Conservation (phyloP, 331 rosid species). For the Cydonia oblonga region DNA sequence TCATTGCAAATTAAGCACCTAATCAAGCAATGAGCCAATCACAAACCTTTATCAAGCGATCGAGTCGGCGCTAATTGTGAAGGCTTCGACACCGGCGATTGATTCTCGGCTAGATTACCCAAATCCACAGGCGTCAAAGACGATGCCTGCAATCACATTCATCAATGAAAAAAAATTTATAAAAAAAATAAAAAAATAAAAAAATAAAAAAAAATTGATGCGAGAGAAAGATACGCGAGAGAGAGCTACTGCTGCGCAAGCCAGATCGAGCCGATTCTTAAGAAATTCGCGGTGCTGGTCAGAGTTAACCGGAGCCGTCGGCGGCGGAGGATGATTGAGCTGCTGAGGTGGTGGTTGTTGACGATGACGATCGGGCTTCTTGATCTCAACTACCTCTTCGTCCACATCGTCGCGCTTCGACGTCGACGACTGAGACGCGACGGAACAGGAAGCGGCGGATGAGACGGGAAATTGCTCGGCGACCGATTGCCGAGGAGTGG, state of each 20-base stretch:
- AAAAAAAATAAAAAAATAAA: not conserved
- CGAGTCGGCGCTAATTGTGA: constrained; percentile 20
- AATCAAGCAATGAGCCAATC: not conserved
- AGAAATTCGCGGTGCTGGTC: constrained; percentile 31
- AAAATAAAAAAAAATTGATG: not conserved
- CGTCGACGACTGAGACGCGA: constrained; percentile 30
- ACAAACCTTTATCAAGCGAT: constrained; percentile 22
- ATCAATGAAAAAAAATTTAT: not conserved
- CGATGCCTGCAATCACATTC: constrained; percentile 24
- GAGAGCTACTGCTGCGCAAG: constrained; percentile 49
- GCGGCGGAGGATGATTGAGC: constrained; percentile 7
- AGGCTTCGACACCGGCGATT: constrained; percentile 4
- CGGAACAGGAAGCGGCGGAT: constrained; percentile 13
- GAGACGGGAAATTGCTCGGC: constrained; percentile 10
- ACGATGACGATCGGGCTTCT: constrained; percentile 20
- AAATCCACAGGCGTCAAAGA: constrained; percentile 25
- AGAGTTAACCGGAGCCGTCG: constrained; percentile 5
- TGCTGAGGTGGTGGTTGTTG: not conserved
- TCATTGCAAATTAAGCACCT: not conserved
- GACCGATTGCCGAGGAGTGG: constrained; percentile 2
- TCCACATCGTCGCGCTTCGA: constrained; percentile 31
- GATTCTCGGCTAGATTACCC: constrained; percentile 11
- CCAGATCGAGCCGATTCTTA: constrained; percentile 40
- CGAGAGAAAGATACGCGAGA: constrained; percentile 23
- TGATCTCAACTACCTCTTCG: constrained; percentile 31